phyloP scores from a whole-genome alignment of 2,329 filamentous ascomycete genomes.

The Hortaea sp. region DNA sequence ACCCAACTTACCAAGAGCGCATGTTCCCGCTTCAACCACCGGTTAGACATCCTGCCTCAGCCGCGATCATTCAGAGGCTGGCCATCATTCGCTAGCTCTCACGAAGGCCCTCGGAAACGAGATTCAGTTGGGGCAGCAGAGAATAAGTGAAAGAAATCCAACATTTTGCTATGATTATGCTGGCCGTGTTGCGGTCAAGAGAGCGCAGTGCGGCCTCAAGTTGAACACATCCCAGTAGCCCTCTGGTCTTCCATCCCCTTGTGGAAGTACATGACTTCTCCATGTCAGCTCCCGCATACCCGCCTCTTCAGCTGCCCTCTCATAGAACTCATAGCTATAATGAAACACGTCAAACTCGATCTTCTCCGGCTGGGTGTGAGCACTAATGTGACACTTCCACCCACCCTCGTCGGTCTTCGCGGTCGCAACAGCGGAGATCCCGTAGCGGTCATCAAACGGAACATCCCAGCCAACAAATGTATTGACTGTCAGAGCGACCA shows the following conservation, averaged over 20 bases:
- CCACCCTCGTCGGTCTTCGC: not conserved
- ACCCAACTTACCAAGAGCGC: no score
- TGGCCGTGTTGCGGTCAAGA: slow-evolving; percentile 2
- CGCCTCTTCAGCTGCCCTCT: slow-evolving; percentile 9
- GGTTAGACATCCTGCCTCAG: no score
- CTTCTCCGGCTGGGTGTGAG: not conserved
- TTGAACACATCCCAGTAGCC: slow-evolving; percentile 9
- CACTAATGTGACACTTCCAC: not conserved
- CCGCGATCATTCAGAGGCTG: no score
- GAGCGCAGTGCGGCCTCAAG: slow-evolving; percentile 4
- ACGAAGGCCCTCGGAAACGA: no score
- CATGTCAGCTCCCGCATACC: slow-evolving; percentile 6
- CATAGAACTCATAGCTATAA: not conserved
- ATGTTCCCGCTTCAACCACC: no score
- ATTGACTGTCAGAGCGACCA: slow-evolving; percentile 23
- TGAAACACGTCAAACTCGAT: not conserved
- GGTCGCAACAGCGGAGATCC: not conserved
- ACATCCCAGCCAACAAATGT: not conserved
- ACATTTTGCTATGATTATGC: no score
- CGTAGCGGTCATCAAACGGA: not conserved
- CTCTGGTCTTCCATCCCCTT: slow-evolving; percentile 3
- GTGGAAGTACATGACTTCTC: slow-evolving; percentile 5
- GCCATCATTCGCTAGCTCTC: no score
- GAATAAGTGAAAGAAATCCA: no score
- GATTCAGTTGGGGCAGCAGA: no score